These are phyloP conservation scores for Mucor velutinosus DNA, from an alignment of 371 early-diverging fungal genomes.

Conservation along the genomic window DNA sequence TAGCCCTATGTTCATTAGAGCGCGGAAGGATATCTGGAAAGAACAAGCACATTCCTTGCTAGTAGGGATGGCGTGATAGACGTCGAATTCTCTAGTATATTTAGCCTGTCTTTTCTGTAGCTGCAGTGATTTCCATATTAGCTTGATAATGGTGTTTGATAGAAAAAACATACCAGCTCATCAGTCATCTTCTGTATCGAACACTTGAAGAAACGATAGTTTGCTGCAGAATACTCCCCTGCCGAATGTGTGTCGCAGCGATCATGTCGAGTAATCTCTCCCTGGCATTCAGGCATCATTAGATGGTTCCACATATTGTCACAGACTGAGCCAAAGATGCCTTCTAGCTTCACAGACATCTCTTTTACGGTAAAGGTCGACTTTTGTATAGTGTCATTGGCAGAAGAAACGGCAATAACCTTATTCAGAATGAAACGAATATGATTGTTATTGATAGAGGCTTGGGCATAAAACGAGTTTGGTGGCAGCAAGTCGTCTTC, in stretches of 20 bases:
- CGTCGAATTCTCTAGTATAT: not conserved
- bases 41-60: not conserved
- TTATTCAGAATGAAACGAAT: not conserved
- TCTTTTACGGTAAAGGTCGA: not conserved
- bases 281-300: not conserved
- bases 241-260: not conserved
- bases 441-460: not conserved
- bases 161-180: not conserved
- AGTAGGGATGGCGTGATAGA: not conserved
- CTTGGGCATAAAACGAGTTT: not conserved
- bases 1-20: not conserved
- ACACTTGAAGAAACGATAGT: not conserved
- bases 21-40: not conserved
- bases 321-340: not conserved
- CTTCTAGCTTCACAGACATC: not conserved
- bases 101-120: not conserved
- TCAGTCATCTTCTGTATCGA: not conserved
- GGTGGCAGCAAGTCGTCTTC: not conserved
- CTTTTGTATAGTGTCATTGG: not conserved
- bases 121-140: not conserved
- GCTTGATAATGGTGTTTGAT: not conserved
- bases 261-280: not conserved
- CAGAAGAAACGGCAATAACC: not conserved
- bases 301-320: not conserved
- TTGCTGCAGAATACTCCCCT: not conserved